phyloP scores from a whole-genome alignment of 2,329 filamentous ascomycete species.

The Colletotrichum tofieldiae region DNA sequence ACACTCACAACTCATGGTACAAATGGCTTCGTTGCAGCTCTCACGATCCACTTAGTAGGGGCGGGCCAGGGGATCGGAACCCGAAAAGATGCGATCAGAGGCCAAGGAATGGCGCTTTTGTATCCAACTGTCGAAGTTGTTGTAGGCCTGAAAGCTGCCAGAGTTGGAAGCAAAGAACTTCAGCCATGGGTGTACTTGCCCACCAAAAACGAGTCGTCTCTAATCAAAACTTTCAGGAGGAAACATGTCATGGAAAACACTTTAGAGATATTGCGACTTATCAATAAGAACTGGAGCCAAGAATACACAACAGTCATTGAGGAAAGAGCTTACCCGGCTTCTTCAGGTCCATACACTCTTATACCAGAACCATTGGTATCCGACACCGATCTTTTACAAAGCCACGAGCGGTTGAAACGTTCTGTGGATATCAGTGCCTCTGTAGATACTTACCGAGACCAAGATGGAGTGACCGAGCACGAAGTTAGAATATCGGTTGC shows the following conservation, averaged over 20 bases:
- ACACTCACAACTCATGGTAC: not conserved
- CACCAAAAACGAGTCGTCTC: not conserved
- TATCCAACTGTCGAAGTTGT: not conserved
- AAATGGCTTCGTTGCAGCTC: not conserved
- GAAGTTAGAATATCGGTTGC: not conserved
- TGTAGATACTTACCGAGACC: not conserved
- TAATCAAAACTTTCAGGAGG: not conserved
- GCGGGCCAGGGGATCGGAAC: not conserved
- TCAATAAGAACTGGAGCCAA: not conserved
- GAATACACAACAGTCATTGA: not conserved
- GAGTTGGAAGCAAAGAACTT: not conserved
- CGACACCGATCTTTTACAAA: not conserved
- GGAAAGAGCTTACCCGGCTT: not conserved
- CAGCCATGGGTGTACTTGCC: not conserved
- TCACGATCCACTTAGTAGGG: not conserved
- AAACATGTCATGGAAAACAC: not conserved
- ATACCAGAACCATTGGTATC: not conserved
- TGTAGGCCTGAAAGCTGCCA: not conserved
- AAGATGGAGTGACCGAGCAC: not conserved
- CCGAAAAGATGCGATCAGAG: not conserved
- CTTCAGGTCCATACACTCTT: not conserved
- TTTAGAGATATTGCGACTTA: not conserved
- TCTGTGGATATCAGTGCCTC: not conserved
- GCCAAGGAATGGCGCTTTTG: rapidly evolving
- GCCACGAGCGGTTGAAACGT: not conserved